Percentiles rank a stretch among this genome's conserved stretches.
phyloP scores from a whole-genome alignment of 1,284 basidiomycete species.

The Vanrija pseudolonga region DNA sequence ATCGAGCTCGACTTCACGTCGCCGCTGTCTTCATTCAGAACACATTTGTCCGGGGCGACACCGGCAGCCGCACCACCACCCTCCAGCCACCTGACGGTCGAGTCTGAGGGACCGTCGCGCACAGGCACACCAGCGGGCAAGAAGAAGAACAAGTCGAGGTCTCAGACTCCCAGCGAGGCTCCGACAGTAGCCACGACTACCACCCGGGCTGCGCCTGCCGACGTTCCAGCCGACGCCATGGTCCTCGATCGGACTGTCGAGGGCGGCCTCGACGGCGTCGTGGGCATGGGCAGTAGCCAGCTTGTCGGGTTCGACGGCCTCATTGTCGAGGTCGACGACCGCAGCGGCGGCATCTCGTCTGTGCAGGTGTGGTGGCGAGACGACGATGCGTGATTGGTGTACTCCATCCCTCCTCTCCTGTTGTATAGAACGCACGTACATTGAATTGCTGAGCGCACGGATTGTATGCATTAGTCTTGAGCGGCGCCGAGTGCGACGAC shows the following conservation, averaged over 20 bases:
- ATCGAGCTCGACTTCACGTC: slow-evolving; percentile 24
- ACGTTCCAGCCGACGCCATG: slow-evolving; percentile 57
- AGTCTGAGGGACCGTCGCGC: neutral
- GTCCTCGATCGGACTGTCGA: slow-evolving; percentile 78
- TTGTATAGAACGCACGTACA: neutral
- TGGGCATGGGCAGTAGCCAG: slow-evolving; percentile 30
- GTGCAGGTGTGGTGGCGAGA: slow-evolving; percentile 30
- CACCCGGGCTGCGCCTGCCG: neutral
- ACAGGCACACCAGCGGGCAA: neutral
- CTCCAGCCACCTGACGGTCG: neutral
- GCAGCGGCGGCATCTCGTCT: slow-evolving; percentile 57
- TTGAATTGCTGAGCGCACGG: neutral
- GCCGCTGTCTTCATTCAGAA: slow-evolving; percentile 22
- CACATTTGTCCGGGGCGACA: neutral
- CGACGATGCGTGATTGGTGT: neutral
- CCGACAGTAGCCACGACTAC: neutral
- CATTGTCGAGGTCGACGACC: slow-evolving; percentile 69
- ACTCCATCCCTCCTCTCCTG: neutral
- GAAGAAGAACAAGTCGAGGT: neutral
- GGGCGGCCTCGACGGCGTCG: slow-evolving; percentile 53
- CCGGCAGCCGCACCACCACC: neutral
- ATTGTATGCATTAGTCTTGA: slow-evolving; percentile 5
- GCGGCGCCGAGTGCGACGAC: neutral
- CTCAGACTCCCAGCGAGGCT: neutral
- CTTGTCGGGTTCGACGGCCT: slow-evolving; percentile 76